Percentiles rank a stretch among this genome's conserved stretches.
These are phyloP conservation scores for Corchorus capsularis DNA, from an alignment of 345 rosid species.

Conservation along the genomic window DNA sequence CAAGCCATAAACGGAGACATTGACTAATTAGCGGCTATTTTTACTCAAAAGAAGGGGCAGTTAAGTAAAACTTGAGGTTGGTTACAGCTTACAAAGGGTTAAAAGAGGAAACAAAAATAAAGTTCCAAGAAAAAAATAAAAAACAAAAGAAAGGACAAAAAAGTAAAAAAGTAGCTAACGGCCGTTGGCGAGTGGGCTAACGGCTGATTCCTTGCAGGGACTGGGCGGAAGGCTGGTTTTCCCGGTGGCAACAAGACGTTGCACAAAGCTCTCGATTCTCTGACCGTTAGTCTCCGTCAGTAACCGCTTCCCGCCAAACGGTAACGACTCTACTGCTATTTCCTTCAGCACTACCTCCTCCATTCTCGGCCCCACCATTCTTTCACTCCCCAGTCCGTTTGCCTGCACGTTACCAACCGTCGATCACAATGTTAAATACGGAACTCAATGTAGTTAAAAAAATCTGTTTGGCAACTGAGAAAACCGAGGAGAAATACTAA, in stretches of 20 bases:
- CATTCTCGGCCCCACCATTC: conserved; percentile 38
- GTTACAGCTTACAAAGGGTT: conserved; percentile 14
- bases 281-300: conserved; percentile 84
- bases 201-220: conserved; percentile 80
- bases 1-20: conserved; percentile 3
- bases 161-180: conserved; percentile 38
- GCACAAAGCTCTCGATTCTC: conserved; percentile 72
- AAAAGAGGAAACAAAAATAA: background rate
- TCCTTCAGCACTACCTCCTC: conserved; percentile 69
- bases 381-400: conserved; percentile 51
- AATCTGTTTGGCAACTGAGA: conserved; percentile 5
- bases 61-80: conserved; percentile 1
- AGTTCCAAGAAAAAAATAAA: background rate
- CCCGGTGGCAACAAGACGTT: conserved; percentile 77
- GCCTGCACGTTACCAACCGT: conserved; percentile 52
- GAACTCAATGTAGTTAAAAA: background rate
- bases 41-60: conserved; percentile 3
- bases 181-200: conserved; percentile 61
- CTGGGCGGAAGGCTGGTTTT: conserved; percentile 81
- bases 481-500: background rate
- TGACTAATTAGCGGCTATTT: conserved; percentile 3
- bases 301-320: conserved; percentile 90
- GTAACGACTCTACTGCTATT: conserved; percentile 81
- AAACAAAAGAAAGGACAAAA: background rate
- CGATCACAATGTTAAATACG: conserved; percentile 13